Conservation (phyloP, 2,329 filamentous ascomycete species). For the Colletotrichum paranaense region DNA sequence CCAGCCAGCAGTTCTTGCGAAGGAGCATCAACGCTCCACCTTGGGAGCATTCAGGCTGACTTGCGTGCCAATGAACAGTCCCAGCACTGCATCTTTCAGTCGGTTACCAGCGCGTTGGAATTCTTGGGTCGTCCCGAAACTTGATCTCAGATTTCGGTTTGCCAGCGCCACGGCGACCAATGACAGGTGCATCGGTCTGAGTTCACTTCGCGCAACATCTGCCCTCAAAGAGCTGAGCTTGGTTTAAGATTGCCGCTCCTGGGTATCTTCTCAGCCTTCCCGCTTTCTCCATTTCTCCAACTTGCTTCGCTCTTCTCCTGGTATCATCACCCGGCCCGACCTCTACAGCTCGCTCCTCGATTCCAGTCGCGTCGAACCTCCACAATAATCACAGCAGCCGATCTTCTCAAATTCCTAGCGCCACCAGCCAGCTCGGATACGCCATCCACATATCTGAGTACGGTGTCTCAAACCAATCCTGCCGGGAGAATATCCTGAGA, state of each 20-base stretch:
- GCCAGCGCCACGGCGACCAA: conserved; percentile 25
- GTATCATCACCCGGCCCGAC: not conserved
- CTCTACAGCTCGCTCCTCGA: not conserved
- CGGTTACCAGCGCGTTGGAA: conserved; percentile 31
- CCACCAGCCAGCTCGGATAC: conserved; percentile 27
- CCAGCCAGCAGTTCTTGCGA: conserved; percentile 23
- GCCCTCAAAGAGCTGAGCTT: conserved; percentile 29
- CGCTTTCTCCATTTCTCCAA: conserved; percentile 1
- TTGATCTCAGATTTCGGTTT: conserved; percentile 37
- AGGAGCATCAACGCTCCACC: conserved; percentile 7
- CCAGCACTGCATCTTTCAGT: conserved; percentile 29
- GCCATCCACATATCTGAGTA: conserved; percentile 35
- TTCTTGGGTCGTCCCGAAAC: conserved; percentile 32
- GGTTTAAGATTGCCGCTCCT: conserved; percentile 30
- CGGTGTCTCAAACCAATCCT: conserved; percentile 31
- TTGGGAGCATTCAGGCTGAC: conserved; percentile 20
- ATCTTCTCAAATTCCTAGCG: conserved; percentile 15
- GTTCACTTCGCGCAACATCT: not conserved
- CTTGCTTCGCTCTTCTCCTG: not conserved
- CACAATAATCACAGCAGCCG: not conserved
- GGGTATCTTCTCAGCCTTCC: conserved; percentile 13
- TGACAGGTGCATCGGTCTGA: conserved; percentile 32
- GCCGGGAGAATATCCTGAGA: conserved; percentile 27
- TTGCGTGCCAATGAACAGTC: conserved; percentile 29
- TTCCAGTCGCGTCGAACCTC: conserved; percentile 12